A percentile compares a stretch with the other conserved stretches of the same genome.
phyloP scores from a whole-genome alignment of 75 land plant genomes.

The Pinus taeda region DNA sequence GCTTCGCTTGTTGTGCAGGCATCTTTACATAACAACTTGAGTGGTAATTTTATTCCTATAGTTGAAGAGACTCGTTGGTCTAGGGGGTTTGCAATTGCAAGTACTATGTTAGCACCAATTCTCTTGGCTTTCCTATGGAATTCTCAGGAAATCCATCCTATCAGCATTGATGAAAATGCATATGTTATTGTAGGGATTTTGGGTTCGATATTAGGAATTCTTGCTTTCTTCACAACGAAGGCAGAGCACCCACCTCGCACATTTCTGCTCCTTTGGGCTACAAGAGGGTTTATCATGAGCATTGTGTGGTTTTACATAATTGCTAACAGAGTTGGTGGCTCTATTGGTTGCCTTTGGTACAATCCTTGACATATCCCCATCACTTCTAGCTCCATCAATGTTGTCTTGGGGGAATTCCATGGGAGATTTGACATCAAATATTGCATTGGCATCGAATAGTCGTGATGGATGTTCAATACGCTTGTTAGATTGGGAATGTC shows the following conservation, averaged over 20 bases:
- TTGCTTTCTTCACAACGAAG: constrained; percentile 38
- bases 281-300: constrained; percentile 78
- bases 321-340: constrained; percentile 69
- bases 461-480: constrained; percentile 74
- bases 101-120: constrained; percentile 53
- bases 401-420: constrained; percentile 89
- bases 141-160: constrained; percentile 9
- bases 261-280: constrained; percentile 67
- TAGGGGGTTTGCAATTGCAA: constrained; percentile 56
- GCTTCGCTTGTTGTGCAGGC: too few relatives aligned
- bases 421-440: constrained; percentile 66
- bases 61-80: constrained; percentile 70
- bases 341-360: constrained; percentile 55
- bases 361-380: constrained; percentile 51
- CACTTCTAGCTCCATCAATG: constrained; percentile 31
- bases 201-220: constrained; percentile 44
- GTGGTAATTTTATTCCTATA: constrained; percentile 35
- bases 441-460: constrained; percentile 44
- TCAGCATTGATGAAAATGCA: neutral
- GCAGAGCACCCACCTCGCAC: constrained; percentile 44
- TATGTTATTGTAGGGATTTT: constrained; percentile 18
- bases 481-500: constrained; percentile 71
- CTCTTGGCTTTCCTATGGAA: constrained; percentile 50
- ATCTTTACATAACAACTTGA: too few relatives aligned
- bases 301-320: constrained; percentile 62